Base-by-base conservation (phyloP, 2,329 filamentous ascomycete genomes). In the Fusarium graminum region DNA sequence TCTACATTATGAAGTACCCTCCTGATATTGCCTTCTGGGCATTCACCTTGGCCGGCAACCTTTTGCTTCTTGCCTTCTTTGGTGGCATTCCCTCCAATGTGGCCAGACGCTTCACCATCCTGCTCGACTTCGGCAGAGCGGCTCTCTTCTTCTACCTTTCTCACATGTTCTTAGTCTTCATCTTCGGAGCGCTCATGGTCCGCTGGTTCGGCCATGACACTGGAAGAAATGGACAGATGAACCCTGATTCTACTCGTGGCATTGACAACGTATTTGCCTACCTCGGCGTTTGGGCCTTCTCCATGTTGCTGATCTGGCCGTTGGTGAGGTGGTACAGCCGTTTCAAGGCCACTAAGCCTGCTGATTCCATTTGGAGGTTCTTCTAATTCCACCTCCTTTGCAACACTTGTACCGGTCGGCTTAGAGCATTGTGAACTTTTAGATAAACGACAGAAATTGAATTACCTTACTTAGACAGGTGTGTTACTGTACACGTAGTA, bases 1-100 rank as follows among this genome's bases (percentile, higher is more conserved):
- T 83, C 70, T 83, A 82, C 73, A 66, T 82, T 41, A 70, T 78
- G 64, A 83, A 83, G 68, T 82, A 82, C 45, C 81, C 81, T 0
- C 81, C 81, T 6, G 81, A 83, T 60, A 74, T 83, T 6, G 80
- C 80, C 5, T 83, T 81, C 59, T 81, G 79, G 75, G 73, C 79
- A 5, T 79, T 77, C 34, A 79, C 79, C 12, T 72, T 82, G 43
- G 76, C 77, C 0, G 76, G 64, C 7, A 82, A 79, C 59, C 68
- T 82, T 0, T 60, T 80, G 4, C 70, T 82, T 0, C 75, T 83
- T 0, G 78, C 77, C 2, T 17, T 75, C 2, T 79, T 83, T 7
- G 71, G 71, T 1, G 65, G 71, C 0, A 45, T 81, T 1, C 80
- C 81, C 1, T 52, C 66, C 0, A 36, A 32, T 3, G 28, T 78